Conservation (phyloP, 495 filamentous ascomycete genomes). For the Pyronema omphalodes region DNA sequence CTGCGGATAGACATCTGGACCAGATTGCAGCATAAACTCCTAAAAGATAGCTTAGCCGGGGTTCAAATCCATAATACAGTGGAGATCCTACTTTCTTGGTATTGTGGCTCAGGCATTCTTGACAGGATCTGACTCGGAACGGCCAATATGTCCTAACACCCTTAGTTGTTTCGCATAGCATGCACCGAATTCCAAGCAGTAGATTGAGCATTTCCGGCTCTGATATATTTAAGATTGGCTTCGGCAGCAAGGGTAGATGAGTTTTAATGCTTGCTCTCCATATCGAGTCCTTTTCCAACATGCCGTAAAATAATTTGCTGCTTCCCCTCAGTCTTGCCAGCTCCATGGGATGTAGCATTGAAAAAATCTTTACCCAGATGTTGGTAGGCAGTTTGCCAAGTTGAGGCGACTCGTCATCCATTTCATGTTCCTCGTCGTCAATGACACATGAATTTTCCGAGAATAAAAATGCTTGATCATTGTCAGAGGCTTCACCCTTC, state of each 20-base stretch:
- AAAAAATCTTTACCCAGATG: slow-evolving; percentile 12
- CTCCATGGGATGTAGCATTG: slow-evolving; percentile 11
- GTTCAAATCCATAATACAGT: neutral
- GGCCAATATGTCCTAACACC: slow-evolving; percentile 31
- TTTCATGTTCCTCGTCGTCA: neutral
- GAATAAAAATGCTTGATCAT: neutral
- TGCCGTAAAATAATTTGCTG: slow-evolving; percentile 18
- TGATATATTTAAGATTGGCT: slow-evolving; percentile 27
- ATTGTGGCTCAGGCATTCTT: slow-evolving; percentile 36
- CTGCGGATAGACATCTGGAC: slow-evolving; percentile 33
- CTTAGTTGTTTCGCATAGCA: slow-evolving; percentile 28
- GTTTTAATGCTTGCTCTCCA: slow-evolving; percentile 31
- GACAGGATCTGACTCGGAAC: slow-evolving; percentile 45
- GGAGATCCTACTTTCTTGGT: slow-evolving; percentile 20
- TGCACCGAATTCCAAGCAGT: slow-evolving; percentile 28
- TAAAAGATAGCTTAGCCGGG: slow-evolving; percentile 19
- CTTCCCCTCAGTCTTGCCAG: slow-evolving; percentile 9
- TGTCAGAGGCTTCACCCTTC: neutral
- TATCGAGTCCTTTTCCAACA: slow-evolving; percentile 28
- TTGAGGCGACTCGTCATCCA: neutral
- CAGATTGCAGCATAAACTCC: slow-evolving; percentile 49
- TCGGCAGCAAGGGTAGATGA: slow-evolving; percentile 29
- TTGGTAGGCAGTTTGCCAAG: slow-evolving; percentile 7
- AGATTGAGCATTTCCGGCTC: slow-evolving; percentile 35
- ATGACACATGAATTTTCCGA: neutral